phyloP scores from a whole-genome alignment of 2,329 filamentous ascomycete species.

The Fusarium piperis region DNA sequence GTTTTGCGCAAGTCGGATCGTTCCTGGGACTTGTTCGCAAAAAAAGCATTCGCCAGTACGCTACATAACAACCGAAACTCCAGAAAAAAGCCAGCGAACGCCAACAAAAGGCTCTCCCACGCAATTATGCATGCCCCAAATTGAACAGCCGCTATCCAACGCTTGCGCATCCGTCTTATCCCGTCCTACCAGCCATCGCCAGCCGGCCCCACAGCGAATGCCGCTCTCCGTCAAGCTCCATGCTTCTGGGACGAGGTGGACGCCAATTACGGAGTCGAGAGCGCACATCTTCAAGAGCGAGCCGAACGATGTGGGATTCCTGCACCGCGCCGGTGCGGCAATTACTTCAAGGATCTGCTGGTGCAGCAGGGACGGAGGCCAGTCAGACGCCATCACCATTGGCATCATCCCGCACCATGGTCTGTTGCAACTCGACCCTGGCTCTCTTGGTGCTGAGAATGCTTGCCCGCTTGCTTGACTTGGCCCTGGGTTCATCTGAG shows the following conservation, averaged over 20 bases:
- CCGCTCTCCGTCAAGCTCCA: constrained; percentile 31
- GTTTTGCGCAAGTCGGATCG: not conserved
- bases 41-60: not conserved
- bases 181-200: constrained; percentile 24
- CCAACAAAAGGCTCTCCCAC: constrained; percentile 23
- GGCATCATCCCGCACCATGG: constrained; percentile 15
- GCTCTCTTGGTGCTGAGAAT: not conserved
- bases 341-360: constrained; percentile 22
- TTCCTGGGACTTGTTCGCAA: not conserved
- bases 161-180: constrained; percentile 34
- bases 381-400: constrained; percentile 12
- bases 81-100: not conserved
- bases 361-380: constrained; percentile 2
- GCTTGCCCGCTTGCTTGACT: not conserved
- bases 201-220: constrained; percentile 33
- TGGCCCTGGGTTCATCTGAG: not conserved
- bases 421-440: not conserved
- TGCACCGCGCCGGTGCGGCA: constrained; percentile 31
- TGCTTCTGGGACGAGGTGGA: constrained; percentile 23
- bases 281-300: not conserved
- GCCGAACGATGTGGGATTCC: constrained; percentile 6
- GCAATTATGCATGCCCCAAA: constrained; percentile 24
- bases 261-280: constrained; percentile 26
- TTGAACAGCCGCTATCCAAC: constrained; percentile 25
- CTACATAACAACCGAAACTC: not conserved